A percentile compares a stretch with the other conserved stretches of the same genome.
phyloP scores from a whole-genome alignment of 1,284 basidiomycete species.

The Ganoderma lingzhi region DNA sequence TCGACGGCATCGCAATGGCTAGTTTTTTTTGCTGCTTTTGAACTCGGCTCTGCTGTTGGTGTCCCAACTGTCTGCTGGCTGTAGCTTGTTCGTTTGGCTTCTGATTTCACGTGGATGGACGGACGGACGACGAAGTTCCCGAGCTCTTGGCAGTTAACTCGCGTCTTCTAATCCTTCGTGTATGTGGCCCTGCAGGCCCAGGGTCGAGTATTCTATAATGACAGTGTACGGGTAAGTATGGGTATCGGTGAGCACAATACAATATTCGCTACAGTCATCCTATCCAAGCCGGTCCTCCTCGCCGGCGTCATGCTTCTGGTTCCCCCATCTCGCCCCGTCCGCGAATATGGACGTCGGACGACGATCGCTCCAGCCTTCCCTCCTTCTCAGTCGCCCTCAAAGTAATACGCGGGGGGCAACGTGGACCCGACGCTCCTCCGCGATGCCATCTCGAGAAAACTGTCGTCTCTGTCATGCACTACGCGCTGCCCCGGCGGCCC shows the following conservation, averaged over 20 bases:
- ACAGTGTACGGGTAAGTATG: neutral
- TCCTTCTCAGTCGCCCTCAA: neutral
- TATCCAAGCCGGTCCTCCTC: neutral
- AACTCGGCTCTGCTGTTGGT: too few species aligned
- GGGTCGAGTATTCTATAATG: neutral
- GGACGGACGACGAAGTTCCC: too few species aligned
- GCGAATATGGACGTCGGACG: too few species aligned
- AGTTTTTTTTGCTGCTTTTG: too few species aligned
- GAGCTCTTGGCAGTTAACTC: neutral
- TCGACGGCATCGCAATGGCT: too few species aligned
- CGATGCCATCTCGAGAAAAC: neutral
- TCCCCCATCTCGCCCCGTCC: too few species aligned
- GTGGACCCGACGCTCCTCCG: slow-evolving; percentile 10
- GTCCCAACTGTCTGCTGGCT: too few species aligned
- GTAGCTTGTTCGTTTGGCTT: too few species aligned
- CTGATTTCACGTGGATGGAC: too few species aligned
- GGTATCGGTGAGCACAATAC: slow-evolving; percentile 7
- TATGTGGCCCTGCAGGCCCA: neutral
- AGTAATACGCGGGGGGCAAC: slow-evolving; percentile 19
- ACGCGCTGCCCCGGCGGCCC: slow-evolving; percentile 12
- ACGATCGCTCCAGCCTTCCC: neutral
- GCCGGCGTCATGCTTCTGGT: too few species aligned
- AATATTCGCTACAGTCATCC: neutral
- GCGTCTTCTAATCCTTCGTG: neutral
- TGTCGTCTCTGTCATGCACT: slow-evolving; percentile 2